Base-by-base conservation (phyloP, 2,329 filamentous ascomycete genomes). In the Aspergillus pseudoviridinutans region DNA sequence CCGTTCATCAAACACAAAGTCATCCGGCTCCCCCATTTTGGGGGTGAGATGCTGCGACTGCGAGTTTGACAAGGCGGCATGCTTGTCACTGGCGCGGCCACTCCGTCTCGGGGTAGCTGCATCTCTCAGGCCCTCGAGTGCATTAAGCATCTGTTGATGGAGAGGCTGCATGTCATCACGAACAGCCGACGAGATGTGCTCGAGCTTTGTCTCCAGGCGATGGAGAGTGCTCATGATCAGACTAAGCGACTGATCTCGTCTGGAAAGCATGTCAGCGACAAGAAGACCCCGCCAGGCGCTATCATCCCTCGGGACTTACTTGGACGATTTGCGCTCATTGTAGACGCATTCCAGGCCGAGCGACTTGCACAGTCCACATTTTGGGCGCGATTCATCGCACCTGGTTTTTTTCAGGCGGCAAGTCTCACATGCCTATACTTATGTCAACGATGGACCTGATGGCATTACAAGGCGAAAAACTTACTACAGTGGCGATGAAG, bases 221-320 rank as follows among this genome's bases (percentile, higher is more conserved):
- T 80, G 76, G 25, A 83, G 76, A 10, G 80, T 80, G 63, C 81
- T 82, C 68, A 83, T 82, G 29, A 82, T 81, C 66, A 82, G 77
- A 27, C 78, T 75, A 65, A 83, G 76, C 3, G 81, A 82, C 54
- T 82, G 79, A 57, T 83, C 81, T 53, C 80, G 82, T 61, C 78
- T 80, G 42, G 14, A 27, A 27, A 12, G 22, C 17, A 3, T 17
- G 51, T 63, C 58, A 61, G 61, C 51, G 25, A 44, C 24, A 17
- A 12, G 49, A 20, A 53, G 10, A 2, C 20, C 8, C n/a, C 12
- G 20, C 32, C 35, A 29, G 9, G 9, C 38, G 50, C 44, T 3
- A 42, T 49, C 8, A 10, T 22, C 22, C 44, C 24, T 47, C 3
- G 22, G 9, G 38, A 65, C 73, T 57, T 64, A 80, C 78, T 82